A percentile compares a stretch with the other conserved stretches of the same genome.
Conservation (phyloP, 2,329 filamentous ascomycete genomes). For the Aspergillus awamori region DNA sequence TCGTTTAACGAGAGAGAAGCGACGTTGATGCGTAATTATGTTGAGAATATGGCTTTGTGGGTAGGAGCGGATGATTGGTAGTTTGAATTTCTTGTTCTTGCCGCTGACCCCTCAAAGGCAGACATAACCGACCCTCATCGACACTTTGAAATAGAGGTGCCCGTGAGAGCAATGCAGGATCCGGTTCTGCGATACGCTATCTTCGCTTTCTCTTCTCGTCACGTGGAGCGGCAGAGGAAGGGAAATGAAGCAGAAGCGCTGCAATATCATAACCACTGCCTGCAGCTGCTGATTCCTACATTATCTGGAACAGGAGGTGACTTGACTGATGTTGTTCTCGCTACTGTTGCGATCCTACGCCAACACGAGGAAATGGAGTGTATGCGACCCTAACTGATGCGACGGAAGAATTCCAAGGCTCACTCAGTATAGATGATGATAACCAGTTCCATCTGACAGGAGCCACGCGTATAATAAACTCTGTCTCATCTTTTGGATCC, state of each 20-base stretch:
- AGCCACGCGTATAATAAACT: constrained; percentile 40
- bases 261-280: constrained; percentile 38
- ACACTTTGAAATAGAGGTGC: constrained; percentile 38
- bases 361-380: constrained; percentile 41
- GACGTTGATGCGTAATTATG: constrained; percentile 32
- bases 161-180: constrained; percentile 32
- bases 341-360: constrained; percentile 37
- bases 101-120: constrained; percentile 20
- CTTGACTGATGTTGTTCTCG: constrained; percentile 36
- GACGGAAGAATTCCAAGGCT: background rate
- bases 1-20: constrained; percentile 26
- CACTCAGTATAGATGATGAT: constrained; percentile 30
- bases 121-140: constrained; percentile 37
- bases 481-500: constrained; percentile 40
- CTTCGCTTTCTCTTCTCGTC: constrained; percentile 39
- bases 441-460: constrained; percentile 41
- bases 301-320: constrained; percentile 30
- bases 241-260: constrained; percentile 32
- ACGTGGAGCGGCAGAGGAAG: constrained; percentile 30
- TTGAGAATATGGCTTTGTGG: constrained; percentile 39
- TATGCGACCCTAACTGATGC: constrained; percentile 4
- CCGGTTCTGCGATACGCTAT: constrained; percentile 37
- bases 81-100: no score
- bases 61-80: constrained; percentile 13
- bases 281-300: constrained; percentile 38